Conservation (phyloP, 108 stramenopile genomes). For the Parmales sp. region DNA sequence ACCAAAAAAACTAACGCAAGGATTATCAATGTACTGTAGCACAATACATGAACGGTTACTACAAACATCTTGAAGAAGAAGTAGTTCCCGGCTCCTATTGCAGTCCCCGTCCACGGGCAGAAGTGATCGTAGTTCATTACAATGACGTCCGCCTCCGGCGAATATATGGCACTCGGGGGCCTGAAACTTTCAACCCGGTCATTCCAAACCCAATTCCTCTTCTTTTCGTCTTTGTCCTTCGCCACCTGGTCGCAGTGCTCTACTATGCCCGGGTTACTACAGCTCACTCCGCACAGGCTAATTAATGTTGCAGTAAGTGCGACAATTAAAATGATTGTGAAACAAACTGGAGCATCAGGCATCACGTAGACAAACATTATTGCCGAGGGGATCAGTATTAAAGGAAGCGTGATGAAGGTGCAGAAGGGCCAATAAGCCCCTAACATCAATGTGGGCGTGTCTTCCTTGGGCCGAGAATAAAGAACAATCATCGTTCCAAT, state of each 20-base stretch:
- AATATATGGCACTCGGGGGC: conserved; percentile 76
- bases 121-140: conserved; percentile 67
- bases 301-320: neutral
- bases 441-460: too few species aligned
- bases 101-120: conserved; percentile 76
- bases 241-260: conserved; percentile 37
- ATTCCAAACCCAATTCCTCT: conserved; percentile 82
- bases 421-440: conserved; percentile 89
- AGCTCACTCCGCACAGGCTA: conserved; percentile 56
- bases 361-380: conserved; percentile 59
- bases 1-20: too few species aligned
- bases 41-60: conserved; percentile 66
- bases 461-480: too few species aligned
- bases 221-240: conserved; percentile 66
- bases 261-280: conserved; percentile 75
- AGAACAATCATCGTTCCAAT: too few species aligned
- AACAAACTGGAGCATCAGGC: conserved; percentile 20
- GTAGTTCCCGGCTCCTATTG: conserved; percentile 64
- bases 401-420: conserved; percentile 61
- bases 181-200: conserved; percentile 81
- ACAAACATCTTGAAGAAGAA: conserved; percentile 67
- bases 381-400: conserved; percentile 52
- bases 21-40: too few species aligned
- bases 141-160: conserved; percentile 59
- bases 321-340: neutral